Conservation (phyloP, 1,139 yeast species). For the Hansenula sp. region DNA sequence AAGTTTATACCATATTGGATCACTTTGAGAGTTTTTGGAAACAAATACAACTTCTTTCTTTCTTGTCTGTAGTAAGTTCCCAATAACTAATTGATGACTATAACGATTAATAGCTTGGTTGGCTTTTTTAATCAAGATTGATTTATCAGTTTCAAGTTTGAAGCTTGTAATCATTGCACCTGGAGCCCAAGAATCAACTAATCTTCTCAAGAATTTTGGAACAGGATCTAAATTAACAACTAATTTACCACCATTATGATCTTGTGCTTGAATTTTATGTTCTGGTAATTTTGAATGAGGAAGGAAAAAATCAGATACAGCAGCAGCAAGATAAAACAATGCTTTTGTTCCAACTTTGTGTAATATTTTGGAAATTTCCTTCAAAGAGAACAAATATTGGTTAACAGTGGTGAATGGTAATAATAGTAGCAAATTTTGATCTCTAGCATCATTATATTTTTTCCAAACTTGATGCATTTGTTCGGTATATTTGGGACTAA, state of each 20-base stretch:
- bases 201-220: conserved; percentile 83
- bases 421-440: conserved; percentile 54
- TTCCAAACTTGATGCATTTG: conserved; percentile 62
- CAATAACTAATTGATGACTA: conserved; percentile 91
- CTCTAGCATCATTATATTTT: conserved; percentile 59
- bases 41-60: conserved; percentile 88
- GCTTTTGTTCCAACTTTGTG: conserved; percentile 51
- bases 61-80: conserved; percentile 86
- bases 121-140: conserved; percentile 71
- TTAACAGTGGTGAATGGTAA: conserved; percentile 94
- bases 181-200: conserved; percentile 95
- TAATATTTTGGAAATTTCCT: conserved; percentile 58
- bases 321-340: conserved; percentile 89
- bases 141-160: conserved; percentile 84
- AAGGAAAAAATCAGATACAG: conserved; percentile 92
- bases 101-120: conserved; percentile 74
- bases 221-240: conserved; percentile 90
- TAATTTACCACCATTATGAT: conserved; percentile 61
- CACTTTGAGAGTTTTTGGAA: conserved; percentile 36
- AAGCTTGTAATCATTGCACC: conserved; percentile 92
- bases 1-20: conserved; percentile 48
- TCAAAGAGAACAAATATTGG: conserved; percentile 84
- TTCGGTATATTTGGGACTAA: conserved; percentile 55
- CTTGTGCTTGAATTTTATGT: conserved; percentile 89
- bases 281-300: conserved; percentile 84